These are phyloP conservation scores for Fusarium subglutinans DNA, from an alignment of 2,329 filamentous ascomycete species.

Conservation along the genomic window DNA sequence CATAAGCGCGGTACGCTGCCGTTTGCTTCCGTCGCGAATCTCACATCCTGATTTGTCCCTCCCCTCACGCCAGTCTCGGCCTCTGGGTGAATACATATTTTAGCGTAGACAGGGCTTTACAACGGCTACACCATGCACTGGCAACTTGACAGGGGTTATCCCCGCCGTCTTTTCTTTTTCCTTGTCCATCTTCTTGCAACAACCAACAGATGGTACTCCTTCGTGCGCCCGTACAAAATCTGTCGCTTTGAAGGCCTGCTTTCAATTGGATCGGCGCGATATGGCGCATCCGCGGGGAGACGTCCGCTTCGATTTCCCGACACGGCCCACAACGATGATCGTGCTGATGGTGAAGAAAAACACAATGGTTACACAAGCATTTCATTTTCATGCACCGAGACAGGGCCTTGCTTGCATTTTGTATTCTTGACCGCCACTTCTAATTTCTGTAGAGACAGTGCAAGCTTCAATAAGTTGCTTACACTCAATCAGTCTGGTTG, in stretches of 20 bases:
- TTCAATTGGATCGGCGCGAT: not conserved
- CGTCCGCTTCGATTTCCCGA: not conserved
- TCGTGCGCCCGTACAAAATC: too few relatives aligned
- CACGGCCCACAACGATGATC: not conserved
- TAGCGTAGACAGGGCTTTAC: not conserved
- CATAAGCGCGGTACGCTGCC: accelerated
- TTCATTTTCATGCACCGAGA: not conserved
- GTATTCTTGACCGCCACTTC: not conserved
- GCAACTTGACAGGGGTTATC: not conserved
- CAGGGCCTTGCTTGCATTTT: not conserved
- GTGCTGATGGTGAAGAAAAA: not conserved
- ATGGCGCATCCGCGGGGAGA: not conserved
- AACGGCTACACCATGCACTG: not conserved
- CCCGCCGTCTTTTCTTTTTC: not conserved
- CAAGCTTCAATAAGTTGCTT: not conserved
- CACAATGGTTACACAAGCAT: accelerated
- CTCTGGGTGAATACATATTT: not conserved
- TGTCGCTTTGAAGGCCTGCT: not conserved
- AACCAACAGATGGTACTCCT: not conserved
- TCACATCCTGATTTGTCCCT: not conserved
- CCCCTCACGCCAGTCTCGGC: too few relatives aligned
- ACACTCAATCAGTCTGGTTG: not conserved
- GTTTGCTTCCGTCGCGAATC: not conserved
- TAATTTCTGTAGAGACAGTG: not conserved
- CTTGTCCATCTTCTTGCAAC: not conserved